Conservation (phyloP, 768 basidiomycete species). For the Phylloporus rhodoxanthus region DNA sequence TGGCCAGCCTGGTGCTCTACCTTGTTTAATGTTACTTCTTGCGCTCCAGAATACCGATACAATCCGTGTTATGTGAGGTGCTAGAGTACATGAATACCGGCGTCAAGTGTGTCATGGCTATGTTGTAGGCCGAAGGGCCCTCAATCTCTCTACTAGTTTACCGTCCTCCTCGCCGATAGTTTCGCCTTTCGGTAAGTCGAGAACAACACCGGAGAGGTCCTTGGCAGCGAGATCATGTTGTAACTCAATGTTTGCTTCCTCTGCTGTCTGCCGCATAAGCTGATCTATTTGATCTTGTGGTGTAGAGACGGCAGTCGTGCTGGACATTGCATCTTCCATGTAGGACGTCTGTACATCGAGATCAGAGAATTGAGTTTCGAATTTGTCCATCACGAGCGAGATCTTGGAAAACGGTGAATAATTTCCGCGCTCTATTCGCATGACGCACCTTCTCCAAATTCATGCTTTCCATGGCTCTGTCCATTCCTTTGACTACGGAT, state of each 20-base stretch:
- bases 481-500: constrained; percentile 95
- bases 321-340: constrained; percentile 96
- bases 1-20: constrained; percentile 4
- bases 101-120: constrained; percentile 22
- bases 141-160: constrained; percentile 77
- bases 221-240: constrained; percentile 81
- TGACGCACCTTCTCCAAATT: constrained; percentile 85
- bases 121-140: constrained; percentile 79
- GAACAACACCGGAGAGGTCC: constrained; percentile 48
- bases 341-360: constrained; percentile 97
- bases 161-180: constrained; percentile 69
- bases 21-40: constrained; percentile 9
- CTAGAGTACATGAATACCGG: constrained; percentile 10
- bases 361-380: constrained; percentile 93
- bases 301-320: constrained; percentile 86
- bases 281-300: constrained; percentile 96
- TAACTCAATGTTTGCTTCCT: constrained; percentile 93
- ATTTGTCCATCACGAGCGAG: constrained; percentile 98
- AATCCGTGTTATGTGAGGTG: background rate
- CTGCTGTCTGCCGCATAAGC: constrained; percentile 89
- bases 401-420: constrained; percentile 49
- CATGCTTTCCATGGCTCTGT: constrained; percentile 98
- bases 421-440: background rate
- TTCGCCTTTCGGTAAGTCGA: constrained; percentile 50
- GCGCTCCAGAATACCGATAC: constrained; percentile 1